These are phyloP conservation scores for Xylariaceae sp. DNA, from an alignment of 2,329 filamentous ascomycete genomes.

Conservation along the genomic window DNA sequence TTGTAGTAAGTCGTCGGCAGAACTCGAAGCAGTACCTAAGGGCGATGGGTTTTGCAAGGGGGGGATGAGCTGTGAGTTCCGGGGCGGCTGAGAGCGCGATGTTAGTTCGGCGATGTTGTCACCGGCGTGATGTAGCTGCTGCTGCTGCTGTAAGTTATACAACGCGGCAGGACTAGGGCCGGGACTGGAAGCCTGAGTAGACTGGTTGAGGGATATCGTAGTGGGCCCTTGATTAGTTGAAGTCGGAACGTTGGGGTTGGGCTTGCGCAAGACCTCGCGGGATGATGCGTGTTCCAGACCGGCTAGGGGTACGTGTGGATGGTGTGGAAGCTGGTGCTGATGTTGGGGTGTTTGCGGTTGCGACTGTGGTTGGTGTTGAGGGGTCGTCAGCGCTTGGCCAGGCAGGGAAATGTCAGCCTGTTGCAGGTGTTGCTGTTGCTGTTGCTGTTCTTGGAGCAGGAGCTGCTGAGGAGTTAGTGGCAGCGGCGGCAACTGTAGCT, in stretches of 20 bases:
- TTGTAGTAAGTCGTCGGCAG: conserved; percentile 39
- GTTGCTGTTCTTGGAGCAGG: conserved; percentile 19
- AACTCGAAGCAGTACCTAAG: conserved; percentile 36
- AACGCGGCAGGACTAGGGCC: conserved; percentile 15
- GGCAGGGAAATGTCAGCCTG: conserved; percentile 3
- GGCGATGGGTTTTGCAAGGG: conserved; percentile 33
- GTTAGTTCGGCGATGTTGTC: conserved; percentile 45
- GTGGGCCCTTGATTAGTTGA: conserved; percentile 21
- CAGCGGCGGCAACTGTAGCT: conserved; percentile 6
- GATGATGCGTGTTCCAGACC: conserved; percentile 26
- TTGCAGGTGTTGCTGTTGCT: conserved; percentile 23
- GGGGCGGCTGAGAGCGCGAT: conserved; percentile 49
- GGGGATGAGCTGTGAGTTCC: conserved; percentile 37
- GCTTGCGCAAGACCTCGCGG: conserved; percentile 24
- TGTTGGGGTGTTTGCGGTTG: conserved; percentile 24
- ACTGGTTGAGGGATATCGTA: conserved; percentile 37
- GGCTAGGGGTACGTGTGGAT: conserved; percentile 24
- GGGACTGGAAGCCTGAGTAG: conserved; percentile 28
- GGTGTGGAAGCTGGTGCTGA: conserved; percentile 22
- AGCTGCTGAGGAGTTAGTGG: conserved; percentile 7
- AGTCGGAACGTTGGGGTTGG: conserved; percentile 27
- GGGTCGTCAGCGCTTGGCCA: conserved; percentile 21
- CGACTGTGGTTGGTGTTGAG: conserved; percentile 23
- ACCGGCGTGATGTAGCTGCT: conserved; percentile 25
- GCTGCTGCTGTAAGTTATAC: conserved; percentile 8